phyloP scores from a whole-genome alignment of 345 rosid genomes.

The Aurinia saxatilis region DNA sequence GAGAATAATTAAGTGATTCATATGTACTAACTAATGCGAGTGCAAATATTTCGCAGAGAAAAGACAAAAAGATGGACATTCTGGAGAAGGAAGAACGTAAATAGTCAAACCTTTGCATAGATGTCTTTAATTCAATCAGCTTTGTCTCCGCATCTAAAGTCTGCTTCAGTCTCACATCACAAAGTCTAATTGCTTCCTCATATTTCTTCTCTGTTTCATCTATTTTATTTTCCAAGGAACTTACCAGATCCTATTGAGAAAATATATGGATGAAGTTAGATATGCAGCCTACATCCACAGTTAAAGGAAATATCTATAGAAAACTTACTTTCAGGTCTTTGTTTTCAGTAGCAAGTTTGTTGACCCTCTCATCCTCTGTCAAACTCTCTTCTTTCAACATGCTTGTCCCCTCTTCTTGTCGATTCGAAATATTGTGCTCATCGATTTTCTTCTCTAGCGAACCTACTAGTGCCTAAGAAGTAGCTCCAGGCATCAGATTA shows the following conservation, averaged over 20 bases:
- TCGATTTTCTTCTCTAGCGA: constrained; percentile 64
- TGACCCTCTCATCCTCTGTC: constrained; percentile 36
- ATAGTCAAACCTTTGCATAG: constrained; percentile 58
- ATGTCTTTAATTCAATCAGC: constrained; percentile 77
- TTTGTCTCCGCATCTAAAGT: constrained; percentile 73
- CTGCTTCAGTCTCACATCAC: constrained; percentile 79
- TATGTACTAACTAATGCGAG: neutral
- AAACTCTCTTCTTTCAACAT: constrained; percentile 8
- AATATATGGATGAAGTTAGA: constrained; percentile 5
- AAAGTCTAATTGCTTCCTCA: constrained; percentile 63
- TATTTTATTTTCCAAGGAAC: constrained; percentile 65
- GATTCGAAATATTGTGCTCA: constrained; percentile 38
- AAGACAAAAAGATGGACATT: neutral
- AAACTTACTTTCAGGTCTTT: constrained; percentile 55
- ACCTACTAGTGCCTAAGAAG: constrained; percentile 50
- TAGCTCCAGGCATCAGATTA: constrained; percentile 9
- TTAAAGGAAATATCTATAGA: neutral
- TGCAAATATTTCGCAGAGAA: neutral
- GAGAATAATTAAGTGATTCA: neutral
- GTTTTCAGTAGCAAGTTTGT: constrained; percentile 66
- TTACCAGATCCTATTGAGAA: constrained; percentile 45
- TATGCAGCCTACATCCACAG: neutral
- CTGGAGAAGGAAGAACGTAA: constrained; percentile 4
- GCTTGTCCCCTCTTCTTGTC: neutral
- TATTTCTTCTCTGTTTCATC: constrained; percentile 80